A percentile compares a stretch with the other conserved stretches of the same genome.
Conservation (phyloP, 768 basidiomycete species). For the Tricholoma hemisulphureum region DNA sequence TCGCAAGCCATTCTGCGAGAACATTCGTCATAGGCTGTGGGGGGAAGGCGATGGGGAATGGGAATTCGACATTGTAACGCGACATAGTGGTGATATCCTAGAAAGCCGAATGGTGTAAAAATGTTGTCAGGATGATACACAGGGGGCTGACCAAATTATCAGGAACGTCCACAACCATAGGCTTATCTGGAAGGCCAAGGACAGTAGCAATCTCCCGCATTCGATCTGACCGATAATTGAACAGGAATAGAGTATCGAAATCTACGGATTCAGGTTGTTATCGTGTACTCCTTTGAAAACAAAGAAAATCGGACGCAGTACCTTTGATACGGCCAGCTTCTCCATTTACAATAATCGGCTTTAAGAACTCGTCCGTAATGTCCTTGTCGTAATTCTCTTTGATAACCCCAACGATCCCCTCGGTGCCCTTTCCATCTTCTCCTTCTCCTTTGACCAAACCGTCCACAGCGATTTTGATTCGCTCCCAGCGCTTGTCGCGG, state of each 20-base stretch:
- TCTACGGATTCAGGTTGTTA: constrained; percentile 40
- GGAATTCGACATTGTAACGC: constrained; percentile 86
- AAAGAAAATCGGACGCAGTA: constrained; percentile 28
- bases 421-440: constrained; percentile 46
- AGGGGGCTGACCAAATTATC: constrained; percentile 63
- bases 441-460: constrained; percentile 75
- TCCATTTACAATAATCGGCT: constrained; percentile 87
- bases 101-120: background rate
- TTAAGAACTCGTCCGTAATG: constrained; percentile 93
- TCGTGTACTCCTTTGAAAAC: background rate
- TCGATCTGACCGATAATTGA: constrained; percentile 97
- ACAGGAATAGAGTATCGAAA: constrained; percentile 88
- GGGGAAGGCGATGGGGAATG: constrained; percentile 90
- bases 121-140: background rate
- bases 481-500: constrained; percentile 95
- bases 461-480: constrained; percentile 86
- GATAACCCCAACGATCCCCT: constrained; percentile 46
- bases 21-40: constrained; percentile 93
- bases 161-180: constrained; percentile 79
- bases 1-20: constrained; percentile 86
- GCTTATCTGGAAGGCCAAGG: constrained; percentile 79
- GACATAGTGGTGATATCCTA: constrained; percentile 94
- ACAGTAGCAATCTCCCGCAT: constrained; percentile 89
- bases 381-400: constrained; percentile 77
- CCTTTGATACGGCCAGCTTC: constrained; percentile 79